Base-by-base conservation (phyloP, 2,329 filamentous ascomycete species). In the Talaromyces amestolkiae region DNA sequence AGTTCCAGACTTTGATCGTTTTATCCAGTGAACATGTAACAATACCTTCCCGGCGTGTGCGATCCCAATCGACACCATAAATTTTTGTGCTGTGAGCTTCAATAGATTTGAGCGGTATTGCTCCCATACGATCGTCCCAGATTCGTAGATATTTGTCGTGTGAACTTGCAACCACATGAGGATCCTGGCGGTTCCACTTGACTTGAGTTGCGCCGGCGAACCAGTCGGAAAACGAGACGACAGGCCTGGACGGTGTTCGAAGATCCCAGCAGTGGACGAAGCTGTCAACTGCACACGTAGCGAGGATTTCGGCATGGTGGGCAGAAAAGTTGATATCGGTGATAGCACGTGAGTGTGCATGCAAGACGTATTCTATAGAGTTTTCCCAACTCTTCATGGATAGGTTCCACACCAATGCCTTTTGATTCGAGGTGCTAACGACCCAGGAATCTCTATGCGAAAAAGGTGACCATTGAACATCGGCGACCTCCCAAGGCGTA, bases 271-370 rank as follows among this genome's bases (percentile, higher is more conserved):
- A 92, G 76, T 96, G 92, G 9, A 97, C 91, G 73, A 93, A 96
- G 60, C 93, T 95, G 77, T 97, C 93, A 35, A 97, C 91, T 3
- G 92, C 91, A 76, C 93, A 97, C 0, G 94, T 97, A 10, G 93
- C 91, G 17, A 97, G 85, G 51, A 93, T 83, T 74, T 97, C 93
- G 0, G 93, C 92, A 73, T 97, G 91, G 71, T 96, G 92, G 5
- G 93, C 93, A 0, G 92, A 96, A 77, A 97, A 97, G 76, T 97
- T 97, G 77, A 97, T 93, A 75, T 97, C 93, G 8, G 93, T 97
- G 70, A 97, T 97, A 68, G 93, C 93, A 69, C 94, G 86, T 54
- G 87, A 91, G 76, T 92, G 93, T 2, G 89, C 92, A 72, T 96
- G 91, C 15, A 97, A 84, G 13, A 92, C 93, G 76, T 94, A 91